These are phyloP conservation scores for Nitzschia putrida DNA, from an alignment of 108 stramenopile genomes.

Conservation along the genomic window DNA sequence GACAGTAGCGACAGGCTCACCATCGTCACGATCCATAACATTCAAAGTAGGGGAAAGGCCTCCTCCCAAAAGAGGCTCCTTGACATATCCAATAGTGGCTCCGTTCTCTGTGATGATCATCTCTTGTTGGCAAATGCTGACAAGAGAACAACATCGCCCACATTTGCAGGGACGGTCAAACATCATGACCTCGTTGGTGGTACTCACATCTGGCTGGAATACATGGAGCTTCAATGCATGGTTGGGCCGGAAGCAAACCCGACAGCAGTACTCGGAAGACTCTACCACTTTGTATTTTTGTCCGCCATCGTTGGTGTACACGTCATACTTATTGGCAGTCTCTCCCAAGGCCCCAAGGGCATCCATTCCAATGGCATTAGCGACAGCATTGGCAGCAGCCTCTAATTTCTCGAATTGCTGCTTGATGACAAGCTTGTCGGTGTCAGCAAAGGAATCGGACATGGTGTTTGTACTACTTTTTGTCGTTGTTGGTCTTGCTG, in stretches of 20 bases:
- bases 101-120: slow-evolving; percentile 13
- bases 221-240: slow-evolving; percentile 27
- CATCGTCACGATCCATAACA: slow-evolving; percentile 28
- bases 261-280: slow-evolving; percentile 29
- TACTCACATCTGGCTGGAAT: slow-evolving; percentile 4
- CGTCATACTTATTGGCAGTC: slow-evolving; percentile 32
- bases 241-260: slow-evolving; percentile 14
- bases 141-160: slow-evolving; percentile 19
- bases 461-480: slow-evolving; percentile 1
- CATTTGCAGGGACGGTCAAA: slow-evolving; percentile 34
- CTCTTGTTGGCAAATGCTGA: slow-evolving; percentile 20
- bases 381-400: slow-evolving; percentile 29
- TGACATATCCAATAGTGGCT: slow-evolving; percentile 15
- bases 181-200: slow-evolving; percentile 10
- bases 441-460: neutral
- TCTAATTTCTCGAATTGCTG: slow-evolving; percentile 27
- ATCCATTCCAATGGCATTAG: slow-evolving; percentile 25
- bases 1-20: slow-evolving; percentile 8
- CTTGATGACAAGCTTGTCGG: slow-evolving; percentile 20
- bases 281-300: slow-evolving; percentile 29
- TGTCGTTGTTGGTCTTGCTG: too few relatives aligned
- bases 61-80: slow-evolving; percentile 1
- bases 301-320: slow-evolving; percentile 27
- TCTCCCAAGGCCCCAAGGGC: slow-evolving; percentile 31
- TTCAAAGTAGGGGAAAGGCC: slow-evolving; percentile 13